Evolutionary conservation across 352 stramenopile species (phyloP).

Genomic region (Hyaloperonospora arabidopsidis): DNA sequence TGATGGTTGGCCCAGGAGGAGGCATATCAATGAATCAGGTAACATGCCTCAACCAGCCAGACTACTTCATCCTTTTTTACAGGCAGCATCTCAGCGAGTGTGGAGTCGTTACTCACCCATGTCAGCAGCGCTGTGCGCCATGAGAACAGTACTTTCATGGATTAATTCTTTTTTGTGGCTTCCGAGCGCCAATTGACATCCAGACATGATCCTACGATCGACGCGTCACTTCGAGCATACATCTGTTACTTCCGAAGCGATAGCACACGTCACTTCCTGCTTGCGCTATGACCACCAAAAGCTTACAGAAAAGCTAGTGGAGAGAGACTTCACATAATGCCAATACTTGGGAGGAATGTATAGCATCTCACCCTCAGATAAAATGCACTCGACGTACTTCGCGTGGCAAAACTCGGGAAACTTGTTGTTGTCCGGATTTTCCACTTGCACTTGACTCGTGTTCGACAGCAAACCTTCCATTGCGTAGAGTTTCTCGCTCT

Average conservation of each 20-base stretch:
- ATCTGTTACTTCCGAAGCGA: not conserved
- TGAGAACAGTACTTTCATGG: constrained; percentile 46
- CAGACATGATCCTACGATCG: constrained; percentile 15
- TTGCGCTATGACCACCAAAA: constrained; percentile 59
- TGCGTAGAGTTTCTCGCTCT: constrained; percentile 74
- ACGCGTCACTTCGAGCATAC: constrained; percentile 2
- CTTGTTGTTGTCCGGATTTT: constrained; percentile 33
- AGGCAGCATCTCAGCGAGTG: constrained; percentile 72
- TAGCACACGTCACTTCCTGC: not conserved
- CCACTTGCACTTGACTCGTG: constrained; percentile 70
- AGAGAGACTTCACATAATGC: constrained; percentile 83
- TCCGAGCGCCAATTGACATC: constrained; percentile 7
- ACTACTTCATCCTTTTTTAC: constrained; percentile 84
- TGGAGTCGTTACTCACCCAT: constrained; percentile 63
- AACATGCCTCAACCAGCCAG: not conserved
- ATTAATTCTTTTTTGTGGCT: not conserved
- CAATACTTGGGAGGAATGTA: constrained; percentile 86
- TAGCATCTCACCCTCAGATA: constrained; percentile 69
- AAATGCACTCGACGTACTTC: constrained; percentile 61
- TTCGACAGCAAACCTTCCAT: constrained; percentile 81
- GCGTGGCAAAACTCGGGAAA: constrained; percentile 51
- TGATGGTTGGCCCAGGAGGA: constrained; percentile 48
- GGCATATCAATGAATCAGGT: not conserved
- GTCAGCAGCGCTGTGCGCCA: constrained; percentile 71
- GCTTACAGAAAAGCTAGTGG: constrained; percentile 74